phyloP scores from a whole-genome alignment of 2,329 filamentous ascomycete genomes.

The Penicillium sp. region DNA sequence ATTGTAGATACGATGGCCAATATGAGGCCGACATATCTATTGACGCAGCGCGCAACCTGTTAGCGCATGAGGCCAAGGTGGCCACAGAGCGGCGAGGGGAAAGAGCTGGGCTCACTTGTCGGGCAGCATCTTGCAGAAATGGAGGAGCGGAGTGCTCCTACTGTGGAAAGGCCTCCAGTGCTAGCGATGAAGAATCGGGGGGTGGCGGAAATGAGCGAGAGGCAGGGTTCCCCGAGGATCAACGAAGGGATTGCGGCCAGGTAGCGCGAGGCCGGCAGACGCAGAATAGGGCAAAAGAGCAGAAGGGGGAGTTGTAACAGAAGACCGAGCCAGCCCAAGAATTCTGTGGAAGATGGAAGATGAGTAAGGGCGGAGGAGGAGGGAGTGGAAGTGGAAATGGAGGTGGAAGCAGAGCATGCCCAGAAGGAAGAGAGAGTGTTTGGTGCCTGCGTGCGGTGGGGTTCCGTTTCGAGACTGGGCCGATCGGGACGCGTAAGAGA shows the following conservation, averaged over 20 bases:
- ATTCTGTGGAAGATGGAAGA: constrained; percentile 20
- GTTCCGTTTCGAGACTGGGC: constrained; percentile 31
- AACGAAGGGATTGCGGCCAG: constrained; percentile 15
- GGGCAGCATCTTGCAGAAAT: constrained; percentile 42
- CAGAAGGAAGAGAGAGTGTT: constrained; percentile 15
- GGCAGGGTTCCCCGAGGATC: background rate
- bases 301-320: constrained; percentile 10
- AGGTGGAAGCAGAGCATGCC: background rate
- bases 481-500: constrained; percentile 33
- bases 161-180: constrained; percentile 37
- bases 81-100: constrained; percentile 9
- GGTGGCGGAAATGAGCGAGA: constrained; percentile 19
- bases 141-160: constrained; percentile 45
- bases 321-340: constrained; percentile 30
- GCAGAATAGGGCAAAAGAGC: background rate
- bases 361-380: constrained; percentile 11
- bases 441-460: constrained; percentile 34
- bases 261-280: constrained; percentile 10
- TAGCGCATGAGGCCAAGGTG: constrained; percentile 24
- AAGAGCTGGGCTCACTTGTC: constrained; percentile 43
- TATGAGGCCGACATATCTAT: constrained; percentile 52
- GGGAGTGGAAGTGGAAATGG: constrained; percentile 6
- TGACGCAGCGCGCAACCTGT: constrained; percentile 22
- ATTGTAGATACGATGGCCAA: constrained; percentile 54
- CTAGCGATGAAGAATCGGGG: constrained; percentile 25